Evolutionary conservation across 1,284 basidiomycete genomes (phyloP), one percentile per base, ranked within the genome.

Genomic region (Moesziomyces aphidis): DNA sequence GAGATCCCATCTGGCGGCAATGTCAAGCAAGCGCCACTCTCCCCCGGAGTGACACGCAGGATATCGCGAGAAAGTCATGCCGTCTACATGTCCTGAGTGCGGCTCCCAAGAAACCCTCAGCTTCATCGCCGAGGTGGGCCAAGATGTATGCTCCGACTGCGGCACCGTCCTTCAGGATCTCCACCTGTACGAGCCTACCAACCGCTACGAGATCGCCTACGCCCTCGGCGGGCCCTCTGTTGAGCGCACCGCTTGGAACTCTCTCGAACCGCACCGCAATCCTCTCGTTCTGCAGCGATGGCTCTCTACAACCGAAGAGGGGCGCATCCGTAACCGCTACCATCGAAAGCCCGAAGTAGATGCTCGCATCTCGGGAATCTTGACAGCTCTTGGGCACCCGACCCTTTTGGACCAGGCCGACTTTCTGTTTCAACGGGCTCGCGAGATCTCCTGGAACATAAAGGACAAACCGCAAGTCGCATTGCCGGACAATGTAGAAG

Each of bases 351-450:
- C 68, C 17, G 61, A 71, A 50, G 68, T 71, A 17, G 58, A 65
- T 21, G 62, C 68, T 17, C 62, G 54, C 54, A 59, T 68, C 7
- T 49, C 43, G 44, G 53, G 51, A 8, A 63, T 58, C 0, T 54
- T 73, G 24, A 19, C 43, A 8, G 45, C 10, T 0, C 61, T 73
- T 10, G 65, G 65, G 15, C 26, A 61, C 31, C 48, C 61, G 3
- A 50, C 48, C 26, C 55, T 64, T 10, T 64, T 61, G 23, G 39
- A 57, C 3, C 58, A 57, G n/a, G 65, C 57, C 57, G 65, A 65
- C 34, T 69, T 64, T 17, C 65, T 73, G 48, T 73, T 73, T 26
- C 50, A 60, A 10, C 61, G 51, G 17, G 71, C 65, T 13, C 50
- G 62, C 10, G 42, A 60, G 17, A 54, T 42, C 17, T 70, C 67